Base-by-base conservation (phyloP, 2,329 filamentous ascomycete genomes). In the Chrysoporthe puriensis region DNA sequence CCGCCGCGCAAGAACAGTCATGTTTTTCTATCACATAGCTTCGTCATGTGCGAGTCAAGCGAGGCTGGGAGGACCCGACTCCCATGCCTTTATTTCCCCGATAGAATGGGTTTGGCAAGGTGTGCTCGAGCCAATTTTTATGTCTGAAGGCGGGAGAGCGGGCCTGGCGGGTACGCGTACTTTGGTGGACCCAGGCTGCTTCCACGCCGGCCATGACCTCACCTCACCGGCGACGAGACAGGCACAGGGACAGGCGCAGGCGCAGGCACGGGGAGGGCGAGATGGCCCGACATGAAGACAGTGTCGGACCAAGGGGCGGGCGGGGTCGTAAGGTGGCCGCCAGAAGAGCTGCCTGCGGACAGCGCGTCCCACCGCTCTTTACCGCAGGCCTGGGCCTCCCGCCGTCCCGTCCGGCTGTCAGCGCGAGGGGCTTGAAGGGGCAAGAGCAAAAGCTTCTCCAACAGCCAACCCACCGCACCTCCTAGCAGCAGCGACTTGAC, bases 71-170 rank as follows among this genome's bases (percentile, higher is more conserved):
- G 36, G 26, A 26, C 62, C 65, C 61, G 21, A 26, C 40, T 42
- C 57, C 62, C 62, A 60, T 59, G 62, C 40, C 9, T 9, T 60
- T 46, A 32, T 56, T 13, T 52, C 26, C 6, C 64, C 60, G 63
- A 48, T 26, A 58, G 63, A 32, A 57, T 43, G 63, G 43, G 26
- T 43, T 67, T 67, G 40, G 67, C 64, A 69, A 69, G 67, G 62
- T 66, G 57, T 67, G 67, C 67, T 67, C 67, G 64, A 64, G 67
- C 67, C 64, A 46, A 36, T 40, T 40, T 34, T 61, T 57, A 60
- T 50, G 62, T 50, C 42, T 42, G 48, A 56, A 57, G 60, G 62
- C 34, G 62, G 50, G 52, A 34, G 62, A 26, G 61, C 48, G 61
- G 61, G 48, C 36, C 50, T 56, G 36, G 57, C 42, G 57, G 57